Conservation (phyloP, 495 filamentous ascomycete species). For the Annulohypoxylon bovei region DNA sequence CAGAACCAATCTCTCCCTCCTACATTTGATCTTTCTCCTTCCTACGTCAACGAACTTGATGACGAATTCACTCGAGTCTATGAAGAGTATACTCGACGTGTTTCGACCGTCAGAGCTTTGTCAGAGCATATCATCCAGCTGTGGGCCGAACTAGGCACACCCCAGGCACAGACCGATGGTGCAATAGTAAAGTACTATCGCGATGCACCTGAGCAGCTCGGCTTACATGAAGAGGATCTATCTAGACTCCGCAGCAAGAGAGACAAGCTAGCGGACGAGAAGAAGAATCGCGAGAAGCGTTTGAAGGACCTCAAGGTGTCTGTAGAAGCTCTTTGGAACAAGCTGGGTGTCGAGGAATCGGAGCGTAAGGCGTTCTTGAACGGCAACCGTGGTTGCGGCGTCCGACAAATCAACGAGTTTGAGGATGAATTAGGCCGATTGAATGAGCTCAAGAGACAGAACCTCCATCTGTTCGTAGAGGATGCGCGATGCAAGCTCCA, state of each 20-base stretch:
- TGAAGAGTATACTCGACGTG: constrained; percentile 88
- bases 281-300: constrained; percentile 82
- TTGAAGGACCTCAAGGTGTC: constrained; percentile 77
- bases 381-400: constrained; percentile 75
- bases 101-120: constrained; percentile 75
- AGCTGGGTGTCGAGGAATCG: constrained; percentile 80
- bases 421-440: constrained; percentile 87
- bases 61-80: constrained; percentile 92
- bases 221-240: constrained; percentile 87
- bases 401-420: constrained; percentile 91
- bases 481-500: constrained; percentile 89
- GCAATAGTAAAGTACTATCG: constrained; percentile 87
- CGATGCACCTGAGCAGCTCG: constrained; percentile 90
- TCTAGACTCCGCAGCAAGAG: constrained; percentile 73
- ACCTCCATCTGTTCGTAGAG: constrained; percentile 93
- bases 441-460: constrained; percentile 93
- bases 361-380: constrained; percentile 86
- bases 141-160: constrained; percentile 94
- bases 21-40: constrained; percentile 85
- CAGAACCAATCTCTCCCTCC: constrained; percentile 78
- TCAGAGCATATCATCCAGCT: constrained; percentile 89
- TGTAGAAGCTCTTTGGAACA: constrained; percentile 88
- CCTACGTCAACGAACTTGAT: constrained; percentile 88
- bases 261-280: constrained; percentile 93
- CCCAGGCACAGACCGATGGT: constrained; percentile 89